These are phyloP conservation scores for Pelargonium australe DNA, from an alignment of 441 rosid species.

Conservation along the genomic window DNA sequence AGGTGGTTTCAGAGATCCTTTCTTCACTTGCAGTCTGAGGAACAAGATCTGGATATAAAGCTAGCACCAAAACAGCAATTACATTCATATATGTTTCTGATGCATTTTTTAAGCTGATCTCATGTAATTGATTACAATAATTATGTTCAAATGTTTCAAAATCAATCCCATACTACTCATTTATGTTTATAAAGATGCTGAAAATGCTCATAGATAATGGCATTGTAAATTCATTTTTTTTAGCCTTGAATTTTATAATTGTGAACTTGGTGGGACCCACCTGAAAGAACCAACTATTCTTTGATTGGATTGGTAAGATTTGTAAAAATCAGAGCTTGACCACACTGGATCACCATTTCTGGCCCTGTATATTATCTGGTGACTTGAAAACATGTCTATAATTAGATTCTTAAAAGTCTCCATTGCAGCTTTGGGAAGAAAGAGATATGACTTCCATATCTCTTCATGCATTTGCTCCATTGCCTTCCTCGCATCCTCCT, in stretches of 20 bases:
- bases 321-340: neutral
- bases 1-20: neutral
- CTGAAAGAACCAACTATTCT: neutral
- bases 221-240: no score
- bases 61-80: neutral
- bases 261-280: neutral
- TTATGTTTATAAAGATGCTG: no score
- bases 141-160: neutral
- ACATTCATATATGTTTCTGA: neutral
- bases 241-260: neutral
- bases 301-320: neutral
- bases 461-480: conserved; percentile 28
- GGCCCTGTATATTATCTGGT: neutral
- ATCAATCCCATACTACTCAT: neutral
- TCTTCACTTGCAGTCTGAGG: neutral
- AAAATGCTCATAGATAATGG: no score
- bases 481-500: conserved; percentile 30
- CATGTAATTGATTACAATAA: neutral
- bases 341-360: conserved; percentile 1
- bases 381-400: neutral
- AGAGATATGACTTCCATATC: conserved; percentile 26
- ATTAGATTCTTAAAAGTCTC: no score
- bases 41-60: neutral
- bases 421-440: conserved; percentile 14
- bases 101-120: neutral